Conservation (phyloP, 129 eudicot genomes). For the Pseudognaphalium luteoalbum region DNA sequence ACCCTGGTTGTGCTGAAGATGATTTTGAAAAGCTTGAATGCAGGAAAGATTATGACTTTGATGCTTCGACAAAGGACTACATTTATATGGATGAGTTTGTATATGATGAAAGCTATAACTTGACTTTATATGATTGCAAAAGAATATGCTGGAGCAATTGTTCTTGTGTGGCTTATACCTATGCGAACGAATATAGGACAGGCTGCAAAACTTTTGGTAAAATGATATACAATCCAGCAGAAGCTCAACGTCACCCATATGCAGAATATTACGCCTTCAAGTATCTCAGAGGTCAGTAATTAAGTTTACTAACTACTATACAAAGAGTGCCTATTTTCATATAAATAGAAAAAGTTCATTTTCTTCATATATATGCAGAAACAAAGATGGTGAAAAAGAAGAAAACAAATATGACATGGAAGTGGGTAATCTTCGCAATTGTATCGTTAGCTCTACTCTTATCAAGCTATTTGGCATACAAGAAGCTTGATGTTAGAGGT, state of each 20-base stretch:
- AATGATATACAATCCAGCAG: slow-evolving; percentile 19
- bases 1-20: too few species aligned
- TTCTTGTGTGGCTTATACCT: slow-evolving; percentile 36
- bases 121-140: slow-evolving; percentile 37
- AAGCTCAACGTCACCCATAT: not conserved
- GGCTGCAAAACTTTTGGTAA: slow-evolving; percentile 37
- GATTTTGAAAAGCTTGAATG: too few species aligned
- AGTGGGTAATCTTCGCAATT: slow-evolving; percentile 25
- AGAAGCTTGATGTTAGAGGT: slow-evolving; percentile 25
- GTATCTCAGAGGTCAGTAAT: slow-evolving; percentile 13
- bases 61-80: not conserved
- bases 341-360: not conserved
- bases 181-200: slow-evolving; percentile 6
- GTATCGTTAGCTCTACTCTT: slow-evolving; percentile 23
- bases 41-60: not conserved
- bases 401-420: not conserved
- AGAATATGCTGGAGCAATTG: slow-evolving; percentile 33
- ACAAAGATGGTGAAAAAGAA: slow-evolving; percentile 13
- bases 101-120: slow-evolving; percentile 31
- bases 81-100: not conserved
- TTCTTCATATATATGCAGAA: slow-evolving; percentile 13
- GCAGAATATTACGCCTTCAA: not conserved
- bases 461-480: slow-evolving; percentile 24
- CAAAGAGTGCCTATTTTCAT: not conserved
- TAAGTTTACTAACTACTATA: not conserved